Evolutionary conservation across 176 grass and related monocot species (phyloP).

Genomic region (Carex kokanica): DNA sequence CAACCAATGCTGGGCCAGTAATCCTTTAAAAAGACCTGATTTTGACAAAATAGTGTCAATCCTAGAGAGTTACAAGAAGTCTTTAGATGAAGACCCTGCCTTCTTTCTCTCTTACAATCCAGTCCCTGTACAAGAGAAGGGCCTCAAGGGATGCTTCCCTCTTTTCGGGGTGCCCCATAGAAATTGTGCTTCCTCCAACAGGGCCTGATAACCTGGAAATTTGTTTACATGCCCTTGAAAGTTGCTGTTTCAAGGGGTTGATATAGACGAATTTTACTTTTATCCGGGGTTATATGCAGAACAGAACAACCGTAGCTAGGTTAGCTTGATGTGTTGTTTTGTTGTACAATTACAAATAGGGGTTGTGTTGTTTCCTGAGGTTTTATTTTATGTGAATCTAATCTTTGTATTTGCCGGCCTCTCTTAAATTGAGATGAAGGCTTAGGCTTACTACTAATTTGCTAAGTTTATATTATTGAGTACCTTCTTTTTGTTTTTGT

Average conservation of each 20-base stretch:
- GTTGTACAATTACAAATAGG: slow-evolving; percentile 5
- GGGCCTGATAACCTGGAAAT: not conserved
- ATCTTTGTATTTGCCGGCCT: slow-evolving; percentile 23
- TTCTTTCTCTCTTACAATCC: slow-evolving; percentile 78
- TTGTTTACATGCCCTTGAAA: slow-evolving; percentile 1
- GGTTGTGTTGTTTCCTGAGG: slow-evolving; percentile 1
- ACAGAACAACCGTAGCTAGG: slow-evolving; percentile 10
- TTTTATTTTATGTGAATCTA: not conserved
- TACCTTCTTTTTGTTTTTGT: not conserved
- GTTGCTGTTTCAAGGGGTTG: not conserved
- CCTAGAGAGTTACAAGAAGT: slow-evolving; percentile 71
- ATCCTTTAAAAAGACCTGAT: slow-evolving; percentile 67
- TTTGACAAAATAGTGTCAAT: slow-evolving; percentile 69
- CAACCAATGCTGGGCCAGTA: slow-evolving; percentile 78
- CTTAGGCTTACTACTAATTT: slow-evolving; percentile 15
- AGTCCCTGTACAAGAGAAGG: slow-evolving; percentile 38
- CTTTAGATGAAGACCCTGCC: slow-evolving; percentile 48
- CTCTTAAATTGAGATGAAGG: slow-evolving; percentile 40
- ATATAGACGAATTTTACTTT: not conserved
- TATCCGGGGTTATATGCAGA: slow-evolving; percentile 20
- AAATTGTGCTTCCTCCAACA: slow-evolving; percentile 44
- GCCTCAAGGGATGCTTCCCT: slow-evolving; percentile 68
- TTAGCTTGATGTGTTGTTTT: slow-evolving; percentile 16
- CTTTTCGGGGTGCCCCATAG: slow-evolving; percentile 37
- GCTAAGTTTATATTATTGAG: not conserved